These are phyloP conservation scores for Saccharomyces kudriavzevii DNA, from an alignment of 805 yeast species.

Conservation along the genomic window DNA sequence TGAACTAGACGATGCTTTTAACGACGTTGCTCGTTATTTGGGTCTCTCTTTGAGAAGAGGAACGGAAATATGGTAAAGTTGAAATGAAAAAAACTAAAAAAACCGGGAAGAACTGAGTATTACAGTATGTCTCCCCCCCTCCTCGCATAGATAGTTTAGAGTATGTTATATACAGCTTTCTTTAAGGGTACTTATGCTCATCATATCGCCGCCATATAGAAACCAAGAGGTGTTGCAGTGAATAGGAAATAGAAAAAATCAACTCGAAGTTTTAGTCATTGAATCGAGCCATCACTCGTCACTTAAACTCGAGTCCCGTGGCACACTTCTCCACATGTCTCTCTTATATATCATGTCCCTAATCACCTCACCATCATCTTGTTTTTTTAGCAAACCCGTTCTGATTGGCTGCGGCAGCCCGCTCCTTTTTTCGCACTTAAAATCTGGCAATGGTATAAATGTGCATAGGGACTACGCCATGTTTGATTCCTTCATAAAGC, in stretches of 20 bases:
- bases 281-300: no score
- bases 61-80: constrained; percentile 40
- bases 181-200: neutral
- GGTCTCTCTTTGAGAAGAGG: constrained; percentile 55
- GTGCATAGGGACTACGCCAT: neutral
- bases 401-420: constrained; percentile 1
- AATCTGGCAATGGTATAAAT: neutral
- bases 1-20: constrained; percentile 47
- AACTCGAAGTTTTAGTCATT: neutral
- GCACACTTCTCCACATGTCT: neutral
- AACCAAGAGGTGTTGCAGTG: neutral
- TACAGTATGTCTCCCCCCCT: no score
- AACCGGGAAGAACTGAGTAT: neutral
- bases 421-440: constrained; percentile 1
- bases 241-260: no score
- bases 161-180: neutral
- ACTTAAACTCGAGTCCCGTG: neutral
- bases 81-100: neutral
- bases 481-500: neutral
- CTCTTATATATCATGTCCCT: neutral
- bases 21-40: constrained; percentile 58
- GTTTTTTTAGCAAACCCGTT: neutral
- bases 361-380: neutral
- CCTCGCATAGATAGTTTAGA: neutral
- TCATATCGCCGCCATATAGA: neutral